Base-by-base conservation (phyloP, 2,329 filamentous ascomycete species). In the Xylariaceae sp. region DNA sequence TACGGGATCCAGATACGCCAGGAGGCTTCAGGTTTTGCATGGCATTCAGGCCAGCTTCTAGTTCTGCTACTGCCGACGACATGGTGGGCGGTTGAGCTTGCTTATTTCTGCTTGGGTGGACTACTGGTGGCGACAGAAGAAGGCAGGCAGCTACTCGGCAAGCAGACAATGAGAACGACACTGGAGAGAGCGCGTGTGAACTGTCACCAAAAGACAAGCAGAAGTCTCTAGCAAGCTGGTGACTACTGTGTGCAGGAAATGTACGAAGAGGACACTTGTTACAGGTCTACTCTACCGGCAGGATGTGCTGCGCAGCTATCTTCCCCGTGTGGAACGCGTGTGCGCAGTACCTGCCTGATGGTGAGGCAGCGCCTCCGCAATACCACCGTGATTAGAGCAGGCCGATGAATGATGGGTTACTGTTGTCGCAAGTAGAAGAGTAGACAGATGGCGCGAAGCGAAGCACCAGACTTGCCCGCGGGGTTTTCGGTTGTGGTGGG, bases 21-120 rank as follows among this genome's bases (percentile, higher is more conserved):
- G 93, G 93, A 36, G 93, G 85, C 71, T 95, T 97, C 64, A 96
- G 76, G 56, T 79, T 78, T 62, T 92, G 85, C 83, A 98, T 91
- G 63, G 87, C 91, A 74, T 93, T 88, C 65, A 98, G 81, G 69
- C 87, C 85, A 62, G 83, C 78, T 71, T 95, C 92, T 71, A 98
- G 75, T 68, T 97, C 91, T 73, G 87, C 83, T 80, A 95, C 86
- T 70, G 88, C 82, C 65, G 88, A 86, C 67, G 85, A 83, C 83
- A 89, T 88, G 68, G 58, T 72, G 66, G 48, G 48, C 55, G 48
- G 49, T 16, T 35, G 27, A 19, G 32, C 32, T 34, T 37, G 40
- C 48, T n/a, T 51, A 44, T 49, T 40, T 49, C 48, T 39, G 37
- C 17, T 32, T 16, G 16, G 4, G 36, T 47, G 42, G 54, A 56